Conservation (phyloP, 768 basidiomycete genomes). For the Trametes elegans region DNA sequence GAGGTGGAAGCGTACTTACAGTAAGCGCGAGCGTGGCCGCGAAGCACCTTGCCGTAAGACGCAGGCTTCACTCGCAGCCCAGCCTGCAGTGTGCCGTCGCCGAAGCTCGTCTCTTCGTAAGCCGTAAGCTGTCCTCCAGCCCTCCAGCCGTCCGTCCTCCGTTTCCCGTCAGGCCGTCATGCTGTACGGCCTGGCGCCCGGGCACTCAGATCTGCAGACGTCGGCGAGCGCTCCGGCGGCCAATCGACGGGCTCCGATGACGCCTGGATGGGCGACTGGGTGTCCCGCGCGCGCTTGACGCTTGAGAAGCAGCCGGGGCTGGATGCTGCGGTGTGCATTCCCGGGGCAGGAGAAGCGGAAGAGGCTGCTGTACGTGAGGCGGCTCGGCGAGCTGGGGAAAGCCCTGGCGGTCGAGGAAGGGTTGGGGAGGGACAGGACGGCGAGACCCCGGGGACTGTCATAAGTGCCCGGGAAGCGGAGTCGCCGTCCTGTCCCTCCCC, state of each 20-base stretch:
- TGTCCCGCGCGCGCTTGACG: background rate
- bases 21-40: too few relatives aligned
- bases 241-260: slow-evolving; percentile 7
- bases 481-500: too few relatives aligned
- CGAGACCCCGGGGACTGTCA: slow-evolving; percentile 12
- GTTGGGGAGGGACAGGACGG: background rate
- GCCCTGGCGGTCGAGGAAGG: background rate
- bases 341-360: slow-evolving; percentile 1
- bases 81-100: too few relatives aligned
- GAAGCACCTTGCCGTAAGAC: too few relatives aligned
- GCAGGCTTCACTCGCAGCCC: too few relatives aligned
- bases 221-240: background rate
- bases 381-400: background rate
- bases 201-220: background rate
- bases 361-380: too few relatives aligned
- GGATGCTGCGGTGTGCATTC: background rate
- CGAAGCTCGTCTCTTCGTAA: too few relatives aligned
- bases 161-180: too few relatives aligned
- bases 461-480: too few relatives aligned
- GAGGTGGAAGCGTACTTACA: too few relatives aligned
- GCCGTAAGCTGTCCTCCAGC: too few relatives aligned
- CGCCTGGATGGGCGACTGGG: slow-evolving; percentile 7
- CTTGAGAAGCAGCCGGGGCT: slow-evolving; percentile 9
- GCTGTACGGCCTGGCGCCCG: background rate
- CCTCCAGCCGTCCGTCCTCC: too few relatives aligned